Base-by-base conservation (phyloP, 164 flowering plant species). In the Nymphaea thermarum region DNA sequence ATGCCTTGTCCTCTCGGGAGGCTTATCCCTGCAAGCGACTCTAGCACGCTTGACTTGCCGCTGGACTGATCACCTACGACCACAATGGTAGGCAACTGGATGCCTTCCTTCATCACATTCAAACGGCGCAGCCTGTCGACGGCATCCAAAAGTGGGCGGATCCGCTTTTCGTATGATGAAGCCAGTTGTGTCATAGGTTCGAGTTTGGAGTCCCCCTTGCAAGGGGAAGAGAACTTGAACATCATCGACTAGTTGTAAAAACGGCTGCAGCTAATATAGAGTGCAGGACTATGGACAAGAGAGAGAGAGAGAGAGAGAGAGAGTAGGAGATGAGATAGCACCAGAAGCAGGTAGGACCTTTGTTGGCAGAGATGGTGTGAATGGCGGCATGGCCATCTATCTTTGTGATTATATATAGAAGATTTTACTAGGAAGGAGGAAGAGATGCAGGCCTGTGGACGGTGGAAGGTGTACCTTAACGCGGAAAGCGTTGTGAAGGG, bases 11-110 rank as follows among this genome's bases (percentile, higher is more conserved):
- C 73, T 36, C 73, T 55, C 4, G 73, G 73, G 12, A 71, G 65
- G 69, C 68, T 71, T 36, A 71, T 71, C 3, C 68, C 68, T 11
- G 65, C 68, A 14, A 71, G 64, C 2, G 73, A 71, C 60, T 71
- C 73, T 43, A 71, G 69, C 3, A 71, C 73, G 12, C 73, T 71
- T 3, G 69, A 71, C 36, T 71, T 71, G 11, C 73, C 68, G 43
- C 68, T 60, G 15, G 73, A 71, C 16, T 71, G 73, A 36, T 71
- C 68, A 15, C 73, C 73, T 2, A 71, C 68, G 6, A 71, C 73
- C 45, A 71, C 73, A 41, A 65, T 71, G 69, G 73, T 65, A 2
- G 73, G 73, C 3, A 71, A 65, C 36, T 60, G 44, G 53, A 71
- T 71, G 4, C 73, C 73, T 62, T 66, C 73, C 42, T 66, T 66